Evolutionary conservation across 2,329 filamentous ascomycete genomes (phyloP).

Genomic region (Ceratocystis eucalypticola): DNA sequence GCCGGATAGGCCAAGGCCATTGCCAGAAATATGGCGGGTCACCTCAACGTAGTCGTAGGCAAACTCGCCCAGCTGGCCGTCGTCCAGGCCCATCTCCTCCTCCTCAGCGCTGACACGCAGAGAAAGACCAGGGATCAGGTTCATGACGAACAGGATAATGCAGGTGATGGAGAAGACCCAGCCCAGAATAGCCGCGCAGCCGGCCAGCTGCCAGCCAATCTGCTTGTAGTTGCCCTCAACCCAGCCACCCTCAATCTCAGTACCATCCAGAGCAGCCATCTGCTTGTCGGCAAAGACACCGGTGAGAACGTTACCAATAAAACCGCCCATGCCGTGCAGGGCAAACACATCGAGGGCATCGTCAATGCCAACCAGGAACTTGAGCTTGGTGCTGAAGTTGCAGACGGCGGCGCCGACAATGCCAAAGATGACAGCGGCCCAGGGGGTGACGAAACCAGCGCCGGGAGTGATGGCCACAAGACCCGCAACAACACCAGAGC

Average conservation of each 20-base stretch:
- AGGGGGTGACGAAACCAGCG: constrained; percentile 63
- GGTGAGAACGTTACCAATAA: constrained; percentile 66
- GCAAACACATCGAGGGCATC: constrained; percentile 86
- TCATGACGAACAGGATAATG: constrained; percentile 56
- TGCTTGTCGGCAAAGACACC: constrained; percentile 63
- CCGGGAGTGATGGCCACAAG: constrained; percentile 79
- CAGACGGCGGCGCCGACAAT: constrained; percentile 49
- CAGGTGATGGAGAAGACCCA: constrained; percentile 57
- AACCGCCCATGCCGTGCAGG: constrained; percentile 74
- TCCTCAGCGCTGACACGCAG: constrained; percentile 54
- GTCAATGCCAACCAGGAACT: constrained; percentile 60
- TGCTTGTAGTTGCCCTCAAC: constrained; percentile 58
- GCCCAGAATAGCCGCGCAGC: constrained; percentile 48
- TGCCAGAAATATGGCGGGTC: constrained; percentile 44
- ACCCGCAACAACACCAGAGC: constrained; percentile 74
- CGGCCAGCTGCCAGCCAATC: constrained; percentile 57
- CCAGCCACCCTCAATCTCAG: constrained; percentile 49
- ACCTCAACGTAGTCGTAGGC: constrained; percentile 73
- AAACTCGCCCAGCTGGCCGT: constrained; percentile 68
- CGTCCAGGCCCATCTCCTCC: constrained; percentile 57
- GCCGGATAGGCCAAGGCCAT: constrained; percentile 21
- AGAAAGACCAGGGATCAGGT: constrained; percentile 56
- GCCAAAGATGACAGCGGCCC: constrained; percentile 46
- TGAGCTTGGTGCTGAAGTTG: constrained; percentile 81
- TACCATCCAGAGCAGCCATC: constrained; percentile 57